Evolutionary conservation across 345 rosid species (phyloP).

Genomic region (Cardamine occulta): DNA sequence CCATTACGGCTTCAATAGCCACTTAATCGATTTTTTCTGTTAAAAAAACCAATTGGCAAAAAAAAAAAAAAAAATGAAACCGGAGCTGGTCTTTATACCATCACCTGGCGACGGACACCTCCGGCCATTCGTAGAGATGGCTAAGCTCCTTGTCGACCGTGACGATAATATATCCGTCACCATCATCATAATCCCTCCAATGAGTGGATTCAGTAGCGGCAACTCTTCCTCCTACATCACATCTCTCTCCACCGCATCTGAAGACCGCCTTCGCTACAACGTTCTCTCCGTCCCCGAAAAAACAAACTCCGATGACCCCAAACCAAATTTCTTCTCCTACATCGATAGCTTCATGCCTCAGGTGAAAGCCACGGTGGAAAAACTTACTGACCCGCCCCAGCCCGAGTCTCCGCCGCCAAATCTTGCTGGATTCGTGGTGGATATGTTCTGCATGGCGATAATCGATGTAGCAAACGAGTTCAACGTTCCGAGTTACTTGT

Average conservation of each 20-base stretch:
- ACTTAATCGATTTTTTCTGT: background rate
- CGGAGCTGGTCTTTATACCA: constrained; percentile 55
- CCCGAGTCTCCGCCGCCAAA: constrained; percentile 39
- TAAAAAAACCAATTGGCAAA: background rate
- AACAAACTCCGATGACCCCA: constrained; percentile 10
- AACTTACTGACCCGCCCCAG: constrained; percentile 9
- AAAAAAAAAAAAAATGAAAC: constrained; percentile 12
- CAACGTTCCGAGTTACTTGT: constrained; percentile 51
- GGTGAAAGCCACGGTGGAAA: constrained; percentile 41
- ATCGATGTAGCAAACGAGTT: constrained; percentile 58
- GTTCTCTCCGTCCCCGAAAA: constrained; percentile 35
- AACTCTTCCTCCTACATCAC: constrained; percentile 37
- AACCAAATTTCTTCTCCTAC: background rate
- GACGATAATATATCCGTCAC: constrained; percentile 55
- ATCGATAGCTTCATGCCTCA: constrained; percentile 44
- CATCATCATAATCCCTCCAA: constrained; percentile 47
- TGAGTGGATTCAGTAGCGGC: constrained; percentile 21
- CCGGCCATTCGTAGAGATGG: constrained; percentile 45
- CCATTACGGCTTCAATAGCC: background rate
- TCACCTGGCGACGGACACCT: constrained; percentile 61
- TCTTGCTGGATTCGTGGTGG: constrained; percentile 57
- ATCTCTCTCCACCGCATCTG: constrained; percentile 39
- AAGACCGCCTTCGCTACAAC: constrained; percentile 45
- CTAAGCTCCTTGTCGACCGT: constrained; percentile 51
- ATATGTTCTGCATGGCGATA: constrained; percentile 53